phyloP scores from a whole-genome alignment of 2,329 filamentous ascomycete genomes.

The Xylariaceae sp. region DNA sequence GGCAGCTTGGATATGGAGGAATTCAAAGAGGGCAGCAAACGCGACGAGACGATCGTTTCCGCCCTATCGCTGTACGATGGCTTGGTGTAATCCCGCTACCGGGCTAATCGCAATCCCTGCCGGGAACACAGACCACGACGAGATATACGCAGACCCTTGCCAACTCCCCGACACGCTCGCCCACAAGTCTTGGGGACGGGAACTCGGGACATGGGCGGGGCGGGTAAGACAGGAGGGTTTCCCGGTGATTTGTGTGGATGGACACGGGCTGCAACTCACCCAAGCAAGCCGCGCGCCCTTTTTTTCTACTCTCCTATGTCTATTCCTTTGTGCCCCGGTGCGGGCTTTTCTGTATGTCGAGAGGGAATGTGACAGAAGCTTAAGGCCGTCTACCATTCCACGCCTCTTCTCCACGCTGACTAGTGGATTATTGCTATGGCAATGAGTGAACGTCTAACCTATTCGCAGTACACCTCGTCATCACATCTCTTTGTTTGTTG shows the following conservation, averaged over 20 bases:
- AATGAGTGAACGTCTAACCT: background rate
- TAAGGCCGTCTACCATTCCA: background rate
- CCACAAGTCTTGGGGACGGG: background rate
- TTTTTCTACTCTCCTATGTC: background rate
- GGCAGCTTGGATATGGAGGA: conserved; percentile 94
- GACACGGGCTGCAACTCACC: conserved; percentile 3
- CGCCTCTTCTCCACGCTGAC: background rate
- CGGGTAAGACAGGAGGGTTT: conserved; percentile 6
- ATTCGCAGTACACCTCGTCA: background rate
- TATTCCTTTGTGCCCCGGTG: conserved; percentile 4
- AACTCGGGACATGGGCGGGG: background rate
- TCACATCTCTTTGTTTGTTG: background rate
- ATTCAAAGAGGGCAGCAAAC: conserved; percentile 98
- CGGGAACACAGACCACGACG: background rate
- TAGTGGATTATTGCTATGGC: background rate
- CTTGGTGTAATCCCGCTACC: conserved; percentile 58
- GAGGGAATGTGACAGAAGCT: conserved; percentile 16
- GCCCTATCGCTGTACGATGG: conserved; percentile 95
- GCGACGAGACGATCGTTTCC: conserved; percentile 97
- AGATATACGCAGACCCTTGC: background rate
- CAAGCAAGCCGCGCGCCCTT: conserved; percentile 4
- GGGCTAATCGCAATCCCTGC: conserved; percentile 6
- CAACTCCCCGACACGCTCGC: background rate
- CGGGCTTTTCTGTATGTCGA: conserved; percentile 21
- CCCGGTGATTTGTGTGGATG: conserved; percentile 12